phyloP scores from a whole-genome alignment of 1,284 basidiomycete genomes.

The Sporisorium exsertum region DNA sequence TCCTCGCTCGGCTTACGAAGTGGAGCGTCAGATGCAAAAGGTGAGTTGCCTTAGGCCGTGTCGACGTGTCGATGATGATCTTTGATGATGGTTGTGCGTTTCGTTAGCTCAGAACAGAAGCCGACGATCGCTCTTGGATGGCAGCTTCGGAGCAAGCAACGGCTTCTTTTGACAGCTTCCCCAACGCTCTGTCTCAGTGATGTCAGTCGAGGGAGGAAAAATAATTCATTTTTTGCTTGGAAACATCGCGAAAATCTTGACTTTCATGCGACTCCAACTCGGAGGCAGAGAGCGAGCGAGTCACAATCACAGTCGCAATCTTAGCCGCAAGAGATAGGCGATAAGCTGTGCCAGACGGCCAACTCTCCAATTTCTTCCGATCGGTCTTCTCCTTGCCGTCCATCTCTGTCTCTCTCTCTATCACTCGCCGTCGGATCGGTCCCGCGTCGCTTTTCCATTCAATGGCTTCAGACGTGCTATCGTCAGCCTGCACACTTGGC shows the following conservation, averaged over 20 bases:
- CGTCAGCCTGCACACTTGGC: conserved; percentile 42
- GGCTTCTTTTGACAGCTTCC: conserved; percentile 10
- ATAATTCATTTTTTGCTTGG: background rate
- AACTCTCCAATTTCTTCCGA: conserved; percentile 11
- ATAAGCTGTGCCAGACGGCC: conserved; percentile 3
- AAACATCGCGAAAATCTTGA: background rate
- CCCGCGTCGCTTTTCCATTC: background rate
- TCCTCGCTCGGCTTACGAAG: conserved; percentile 29
- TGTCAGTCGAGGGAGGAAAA: background rate
- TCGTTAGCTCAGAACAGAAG: background rate
- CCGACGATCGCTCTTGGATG: background rate
- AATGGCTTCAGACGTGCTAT: conserved; percentile 23
- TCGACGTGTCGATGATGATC: background rate
- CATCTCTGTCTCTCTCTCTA: background rate
- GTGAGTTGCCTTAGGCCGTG: conserved; percentile 27
- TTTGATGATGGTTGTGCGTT: background rate
- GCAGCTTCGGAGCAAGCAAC: conserved; percentile 20
- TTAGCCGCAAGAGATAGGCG: background rate
- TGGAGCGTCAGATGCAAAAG: conserved; percentile 41
- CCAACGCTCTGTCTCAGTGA: background rate
- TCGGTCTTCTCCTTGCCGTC: background rate
- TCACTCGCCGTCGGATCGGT: background rate
- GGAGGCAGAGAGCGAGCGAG: conserved; percentile 3
- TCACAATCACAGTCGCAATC: conserved; percentile 1
- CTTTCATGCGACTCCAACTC: background rate